Evolutionary conservation across 306 rosid genomes (phyloP).

Genomic region (Castanea mollissima): DNA sequence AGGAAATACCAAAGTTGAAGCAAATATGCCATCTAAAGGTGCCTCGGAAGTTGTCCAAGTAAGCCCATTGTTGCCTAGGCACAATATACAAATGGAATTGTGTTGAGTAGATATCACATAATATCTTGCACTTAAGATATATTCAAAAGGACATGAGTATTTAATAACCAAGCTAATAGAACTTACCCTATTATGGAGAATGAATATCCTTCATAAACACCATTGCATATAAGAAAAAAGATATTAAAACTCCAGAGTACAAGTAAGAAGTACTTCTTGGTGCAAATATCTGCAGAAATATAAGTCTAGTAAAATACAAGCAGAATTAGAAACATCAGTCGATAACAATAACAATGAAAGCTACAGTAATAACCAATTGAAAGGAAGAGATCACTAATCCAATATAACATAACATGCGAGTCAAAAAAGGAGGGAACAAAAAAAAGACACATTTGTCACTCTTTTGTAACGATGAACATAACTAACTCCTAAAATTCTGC

Average conservation of each 20-base stretch:
- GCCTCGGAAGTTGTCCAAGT: constrained; percentile 79
- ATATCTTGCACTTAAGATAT: constrained; percentile 13
- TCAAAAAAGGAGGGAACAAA: neutral
- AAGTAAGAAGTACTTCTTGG: constrained; percentile 55
- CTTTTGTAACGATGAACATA: neutral
- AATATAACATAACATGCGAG: neutral
- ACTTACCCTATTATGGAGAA: constrained; percentile 85
- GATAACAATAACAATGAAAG: neutral
- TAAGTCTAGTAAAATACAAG: constrained; percentile 12
- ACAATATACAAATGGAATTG: constrained; percentile 20
- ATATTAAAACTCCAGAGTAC: constrained; percentile 79
- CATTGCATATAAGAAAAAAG: constrained; percentile 83
- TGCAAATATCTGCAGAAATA: constrained; percentile 65
- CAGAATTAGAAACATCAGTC: constrained; percentile 7
- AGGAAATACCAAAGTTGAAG: constrained; percentile 80
- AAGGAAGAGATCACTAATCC: neutral
- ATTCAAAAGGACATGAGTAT: neutral
- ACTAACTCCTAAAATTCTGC: neutral
- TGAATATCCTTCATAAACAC: constrained; percentile 85
- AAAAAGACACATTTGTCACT: neutral
- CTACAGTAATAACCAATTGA: neutral
- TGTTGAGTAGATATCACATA: constrained; percentile 20
- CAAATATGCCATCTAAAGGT: constrained; percentile 97
- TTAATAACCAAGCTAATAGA: constrained; percentile 24
- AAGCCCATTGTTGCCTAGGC: constrained; percentile 62